A percentile compares a stretch with the other conserved stretches of the same genome.
phyloP scores from a whole-genome alignment of 768 basidiomycete species.

The Hortiboletus flavorubellus region DNA sequence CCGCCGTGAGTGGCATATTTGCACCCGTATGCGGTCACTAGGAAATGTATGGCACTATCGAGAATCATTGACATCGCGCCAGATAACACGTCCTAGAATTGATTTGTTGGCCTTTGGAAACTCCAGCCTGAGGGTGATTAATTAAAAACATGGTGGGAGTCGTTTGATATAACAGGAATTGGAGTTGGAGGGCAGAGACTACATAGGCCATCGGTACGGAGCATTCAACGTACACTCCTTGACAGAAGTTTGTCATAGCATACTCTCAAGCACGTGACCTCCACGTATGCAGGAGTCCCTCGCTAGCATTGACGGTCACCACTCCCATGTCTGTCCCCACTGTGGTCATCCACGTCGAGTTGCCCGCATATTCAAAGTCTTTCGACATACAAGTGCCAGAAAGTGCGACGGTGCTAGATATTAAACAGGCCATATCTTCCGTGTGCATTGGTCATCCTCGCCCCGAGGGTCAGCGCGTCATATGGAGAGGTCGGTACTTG shows the following conservation, averaged over 20 bases:
- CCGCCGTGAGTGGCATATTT: too few relatives aligned
- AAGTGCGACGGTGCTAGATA: constrained; percentile 51
- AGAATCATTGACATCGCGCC: too few relatives aligned
- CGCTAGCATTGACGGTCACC: constrained; percentile 1
- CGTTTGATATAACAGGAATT: constrained; percentile 47
- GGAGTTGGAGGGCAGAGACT: constrained; percentile 58
- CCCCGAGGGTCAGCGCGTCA: constrained; percentile 70
- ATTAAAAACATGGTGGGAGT: constrained; percentile 65
- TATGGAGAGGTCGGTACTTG: constrained; percentile 70
- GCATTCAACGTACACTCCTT: constrained; percentile 40
- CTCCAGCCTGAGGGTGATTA: constrained; percentile 49
- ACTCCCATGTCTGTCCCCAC: constrained; percentile 27
- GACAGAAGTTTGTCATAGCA: constrained; percentile 33
- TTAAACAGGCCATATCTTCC: constrained; percentile 63
- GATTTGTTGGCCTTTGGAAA: constrained; percentile 18
- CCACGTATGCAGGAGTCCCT: constrained; percentile 22
- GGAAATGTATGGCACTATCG: too few relatives aligned
- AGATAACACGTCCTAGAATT: too few relatives aligned
- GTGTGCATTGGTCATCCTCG: constrained; percentile 62
- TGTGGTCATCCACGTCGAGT: constrained; percentile 57
- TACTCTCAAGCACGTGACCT: constrained; percentile 25
- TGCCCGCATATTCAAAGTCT: constrained; percentile 71
- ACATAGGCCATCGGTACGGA: constrained; percentile 69
- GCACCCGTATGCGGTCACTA: too few relatives aligned
- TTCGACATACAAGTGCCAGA: constrained; percentile 52